Evolutionary conservation across 768 basidiomycete genomes (phyloP), one percentile per base, ranked within the genome.

Genomic region (Mycena filopes): DNA sequence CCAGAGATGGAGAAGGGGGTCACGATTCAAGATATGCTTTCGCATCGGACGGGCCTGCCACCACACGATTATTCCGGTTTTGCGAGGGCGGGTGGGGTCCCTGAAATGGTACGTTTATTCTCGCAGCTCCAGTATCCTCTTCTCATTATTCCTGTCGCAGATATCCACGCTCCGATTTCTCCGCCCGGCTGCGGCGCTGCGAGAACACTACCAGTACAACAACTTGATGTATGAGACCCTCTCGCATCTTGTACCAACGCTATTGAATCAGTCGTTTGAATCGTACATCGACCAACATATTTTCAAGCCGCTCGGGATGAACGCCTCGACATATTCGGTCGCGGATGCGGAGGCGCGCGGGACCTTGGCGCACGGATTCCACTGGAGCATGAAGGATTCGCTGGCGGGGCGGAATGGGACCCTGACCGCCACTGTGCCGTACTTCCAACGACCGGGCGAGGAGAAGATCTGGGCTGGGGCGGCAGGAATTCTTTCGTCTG

Each of bases 191-290:
- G 79, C 83, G 2, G 75, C 75, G 31, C 75, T 80, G 55, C 71
- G 83, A 7, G 76, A 81, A 56, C 80, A 78, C 11, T 82, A 81
- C 59, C 82, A 82, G 56, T 84, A 83, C 67, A 83, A 81, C 71
- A 82, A 84, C 63, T 71, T 83, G 57, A 82, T 82, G 81, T 83
- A 79, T 60, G 78, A 79, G 60, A 75, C 79, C 1, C 69, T 83
- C 0, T 81, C 81, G 5, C 76, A 80, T 62, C 78, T 84, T 11
- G 78, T 80, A 0, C 66, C 70, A 16, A 66, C 78, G 1, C 74
- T 83, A 23, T 74, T 82, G 56, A 80, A 81, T 47, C 77, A 81
- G 50, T 71, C 79, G 0, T 83, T 78, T 51, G 80, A 81, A 61
- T 79, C 78, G 0, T 83, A 80, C 63, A 73, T 84, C 61, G 31